Evolutionary conservation across 306 rosid species (phyloP).

Genomic region (Lagenaria siceraria): DNA sequence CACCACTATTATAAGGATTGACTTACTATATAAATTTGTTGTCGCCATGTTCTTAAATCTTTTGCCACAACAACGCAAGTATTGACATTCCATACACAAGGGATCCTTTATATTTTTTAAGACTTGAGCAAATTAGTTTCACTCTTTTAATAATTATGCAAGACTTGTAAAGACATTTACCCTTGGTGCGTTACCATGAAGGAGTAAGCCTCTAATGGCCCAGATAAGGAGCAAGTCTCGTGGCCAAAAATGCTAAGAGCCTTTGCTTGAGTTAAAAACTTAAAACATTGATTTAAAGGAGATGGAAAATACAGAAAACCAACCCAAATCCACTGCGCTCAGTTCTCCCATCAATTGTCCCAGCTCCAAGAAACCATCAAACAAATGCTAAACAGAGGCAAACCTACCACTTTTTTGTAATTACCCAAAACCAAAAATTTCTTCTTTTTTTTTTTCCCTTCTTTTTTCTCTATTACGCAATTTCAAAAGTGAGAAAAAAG

Average conservation of each 20-base stretch:
- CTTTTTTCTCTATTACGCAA: background rate
- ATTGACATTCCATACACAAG: background rate
- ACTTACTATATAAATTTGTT: background rate
- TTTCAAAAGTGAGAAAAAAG: background rate
- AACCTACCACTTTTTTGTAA: background rate
- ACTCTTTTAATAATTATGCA: background rate
- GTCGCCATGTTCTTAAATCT: background rate
- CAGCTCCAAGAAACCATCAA: background rate
- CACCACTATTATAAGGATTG: background rate
- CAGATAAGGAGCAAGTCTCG: background rate
- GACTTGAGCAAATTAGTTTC: background rate
- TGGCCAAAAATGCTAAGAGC: background rate
- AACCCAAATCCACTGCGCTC: background rate
- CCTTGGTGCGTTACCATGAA: background rate
- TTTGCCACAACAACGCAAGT: background rate
- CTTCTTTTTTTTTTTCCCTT: background rate
- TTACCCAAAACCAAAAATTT: background rate
- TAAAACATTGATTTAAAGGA: background rate
- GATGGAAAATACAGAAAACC: background rate
- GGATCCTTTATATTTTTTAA: background rate
- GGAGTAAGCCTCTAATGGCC: background rate
- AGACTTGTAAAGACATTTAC: background rate
- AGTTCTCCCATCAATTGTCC: background rate
- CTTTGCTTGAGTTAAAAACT: background rate
- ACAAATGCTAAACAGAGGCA: background rate